Conservation (phyloP, 495 filamentous ascomycete genomes). For the Podospora conica region DNA sequence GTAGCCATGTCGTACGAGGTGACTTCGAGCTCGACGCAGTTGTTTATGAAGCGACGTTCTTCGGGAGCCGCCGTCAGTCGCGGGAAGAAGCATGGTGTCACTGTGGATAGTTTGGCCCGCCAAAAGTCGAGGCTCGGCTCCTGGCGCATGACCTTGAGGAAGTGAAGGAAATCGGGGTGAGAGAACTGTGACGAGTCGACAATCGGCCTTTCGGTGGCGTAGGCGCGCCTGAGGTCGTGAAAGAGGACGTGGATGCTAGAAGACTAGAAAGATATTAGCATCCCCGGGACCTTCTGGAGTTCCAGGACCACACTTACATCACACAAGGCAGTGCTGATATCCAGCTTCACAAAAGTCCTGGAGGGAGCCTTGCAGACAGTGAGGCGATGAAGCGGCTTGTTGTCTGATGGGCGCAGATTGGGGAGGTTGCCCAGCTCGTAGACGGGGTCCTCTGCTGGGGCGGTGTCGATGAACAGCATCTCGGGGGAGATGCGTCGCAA, state of each 20-base stretch:
- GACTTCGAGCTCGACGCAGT: slow-evolving; percentile 33
- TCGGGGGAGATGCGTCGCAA: slow-evolving; percentile 36
- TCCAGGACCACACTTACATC: no score
- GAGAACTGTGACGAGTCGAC: slow-evolving; percentile 27
- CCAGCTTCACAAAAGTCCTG: slow-evolving; percentile 41
- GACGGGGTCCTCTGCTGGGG: slow-evolving; percentile 35
- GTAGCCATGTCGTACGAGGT: slow-evolving; percentile 28
- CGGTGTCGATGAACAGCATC: slow-evolving; percentile 45
- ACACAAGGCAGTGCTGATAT: slow-evolving; percentile 41
- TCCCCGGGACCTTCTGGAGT: no score
- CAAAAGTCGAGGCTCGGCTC: slow-evolving; percentile 35
- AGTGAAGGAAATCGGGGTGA: slow-evolving; percentile 35
- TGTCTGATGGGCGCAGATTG: slow-evolving; percentile 28
- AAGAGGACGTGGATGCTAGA: slow-evolving; percentile 39
- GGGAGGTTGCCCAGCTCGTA: slow-evolving; percentile 37
- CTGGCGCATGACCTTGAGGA: slow-evolving; percentile 28
- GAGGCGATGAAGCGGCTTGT: slow-evolving; percentile 39
- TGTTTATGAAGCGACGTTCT: slow-evolving; percentile 27
- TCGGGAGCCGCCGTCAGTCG: slow-evolving; percentile 21
- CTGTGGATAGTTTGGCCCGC: slow-evolving; percentile 32
- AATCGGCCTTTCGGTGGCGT: slow-evolving; percentile 30
- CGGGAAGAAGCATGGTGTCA: slow-evolving; percentile 37
- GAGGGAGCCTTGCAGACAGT: slow-evolving; percentile 39
- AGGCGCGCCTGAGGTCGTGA: slow-evolving; percentile 35
- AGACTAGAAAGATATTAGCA: slow-evolving; percentile 19